Base-by-base conservation (phyloP, 129 eudicot species). In the Sambucus nigra region DNA sequence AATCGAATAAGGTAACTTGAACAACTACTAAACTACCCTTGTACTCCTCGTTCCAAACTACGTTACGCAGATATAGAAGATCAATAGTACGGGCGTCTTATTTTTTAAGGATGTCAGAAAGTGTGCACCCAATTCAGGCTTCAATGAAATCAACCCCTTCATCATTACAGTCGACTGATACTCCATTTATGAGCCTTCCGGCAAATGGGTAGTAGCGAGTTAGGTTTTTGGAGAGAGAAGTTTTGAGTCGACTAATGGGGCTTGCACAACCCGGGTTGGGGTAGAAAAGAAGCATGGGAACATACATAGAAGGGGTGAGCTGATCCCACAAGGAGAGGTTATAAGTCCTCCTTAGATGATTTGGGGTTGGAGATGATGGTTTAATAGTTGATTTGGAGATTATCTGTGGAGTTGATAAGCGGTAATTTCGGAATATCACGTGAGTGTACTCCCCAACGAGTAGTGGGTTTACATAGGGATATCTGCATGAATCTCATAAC, bases 251-350 rank as follows among this genome's bases (percentile, higher is more conserved):
- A 28, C 15, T 10, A 41, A 29, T 8, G 52, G 17, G 49, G 51
- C 25, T 28, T 17, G 22, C 45, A 15, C 47, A 2, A 3, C 47
- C 67, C 8, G 0, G 26, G 4, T 55, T 11, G 0, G 70, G 47
- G 25, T 71, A 71, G 41, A 70, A 76, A 60, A 71, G 59, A 19
- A 70, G 40, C 35, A 57, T 57, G 21, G 61, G 77, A 0, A 65
- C 47, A 39, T 51, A 58, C 4, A 29, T 10, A 1, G 19, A 46
- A 12, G 71, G 56, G 2, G 66, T 42, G 63, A 71, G 32, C 42
- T 76, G 82, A 60, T 76, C 82, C 26, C 70, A 14, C 38, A 70
- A 59, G 10, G 77, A 70, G 42, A 76, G 50, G 14, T 57, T 33
- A 14, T 66, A 67, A 22, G n/a, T n/a, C n/a, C 45, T 24, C 27